Percentiles rank a stretch among this genome's conserved stretches.
phyloP scores from a whole-genome alignment of 2,329 filamentous ascomycete genomes.

The Grosmannia serpens region DNA sequence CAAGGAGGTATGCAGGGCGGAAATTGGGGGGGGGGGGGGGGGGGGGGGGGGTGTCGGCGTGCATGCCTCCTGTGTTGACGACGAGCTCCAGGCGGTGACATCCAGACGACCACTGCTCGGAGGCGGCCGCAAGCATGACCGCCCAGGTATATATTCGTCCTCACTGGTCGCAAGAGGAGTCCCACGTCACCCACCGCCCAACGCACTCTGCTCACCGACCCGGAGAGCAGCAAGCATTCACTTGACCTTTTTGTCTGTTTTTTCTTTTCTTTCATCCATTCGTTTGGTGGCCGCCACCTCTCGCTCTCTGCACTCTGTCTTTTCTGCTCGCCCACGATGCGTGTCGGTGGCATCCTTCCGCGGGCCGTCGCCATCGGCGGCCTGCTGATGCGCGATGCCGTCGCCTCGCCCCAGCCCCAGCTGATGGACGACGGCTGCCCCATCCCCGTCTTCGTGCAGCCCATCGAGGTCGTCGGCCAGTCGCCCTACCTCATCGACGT shows the following conservation, averaged over 20 bases:
- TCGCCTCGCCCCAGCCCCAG: not conserved
- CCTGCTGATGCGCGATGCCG: conserved; percentile 2
- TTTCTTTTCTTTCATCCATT: not conserved
- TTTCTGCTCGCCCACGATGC: not conserved
- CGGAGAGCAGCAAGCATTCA: not conserved
- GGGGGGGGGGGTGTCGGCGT: too few species aligned
- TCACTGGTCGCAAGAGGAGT: not conserved
- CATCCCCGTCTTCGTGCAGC: conserved; percentile 8
- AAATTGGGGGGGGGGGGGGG: too few species aligned
- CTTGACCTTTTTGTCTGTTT: not conserved
- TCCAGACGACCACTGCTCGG: not conserved
- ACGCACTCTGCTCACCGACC: not conserved
- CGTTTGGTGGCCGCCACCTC: not conserved
- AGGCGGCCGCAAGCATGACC: too few species aligned
- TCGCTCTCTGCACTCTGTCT: not conserved
- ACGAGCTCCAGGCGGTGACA: not conserved
- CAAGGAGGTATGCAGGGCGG: not conserved
- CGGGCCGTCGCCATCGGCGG: conserved; percentile 2
- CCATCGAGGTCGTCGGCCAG: conserved; percentile 8
- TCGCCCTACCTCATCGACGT: conserved; percentile 6
- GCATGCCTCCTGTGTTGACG: not conserved
- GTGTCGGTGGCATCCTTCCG: not conserved
- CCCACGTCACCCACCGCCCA: not conserved
- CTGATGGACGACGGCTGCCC: conserved; percentile 7
- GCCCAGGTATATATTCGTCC: not conserved